Evolutionary conservation across 305 asterid species (phyloP).

Genomic region (Fraxinus velutina): DNA sequence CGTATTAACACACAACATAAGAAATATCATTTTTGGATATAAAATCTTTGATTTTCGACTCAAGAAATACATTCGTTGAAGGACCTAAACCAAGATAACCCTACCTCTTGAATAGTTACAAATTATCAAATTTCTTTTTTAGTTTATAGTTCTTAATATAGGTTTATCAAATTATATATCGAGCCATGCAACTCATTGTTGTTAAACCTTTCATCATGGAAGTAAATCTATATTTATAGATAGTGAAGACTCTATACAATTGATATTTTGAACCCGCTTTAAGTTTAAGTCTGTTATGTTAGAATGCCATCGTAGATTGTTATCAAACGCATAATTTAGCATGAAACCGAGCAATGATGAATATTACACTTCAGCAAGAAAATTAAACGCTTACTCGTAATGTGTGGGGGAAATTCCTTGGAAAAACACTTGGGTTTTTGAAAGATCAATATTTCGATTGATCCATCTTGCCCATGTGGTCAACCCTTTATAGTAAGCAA

Average conservation of each 20-base stretch:
- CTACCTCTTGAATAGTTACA: neutral
- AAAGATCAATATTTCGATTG: conserved; percentile 15
- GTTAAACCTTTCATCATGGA: neutral
- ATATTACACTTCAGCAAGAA: neutral
- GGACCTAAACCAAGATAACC: neutral
- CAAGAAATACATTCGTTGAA: neutral
- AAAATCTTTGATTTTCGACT: neutral
- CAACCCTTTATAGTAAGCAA: conserved; percentile 30
- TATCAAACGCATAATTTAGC: neutral
- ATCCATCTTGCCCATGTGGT: conserved; percentile 34
- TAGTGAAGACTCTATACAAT: neutral
- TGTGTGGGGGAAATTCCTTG: conserved; percentile 34
- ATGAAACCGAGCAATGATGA: neutral
- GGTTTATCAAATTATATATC: neutral
- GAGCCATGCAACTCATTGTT: neutral
- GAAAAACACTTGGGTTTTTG: conserved; percentile 25
- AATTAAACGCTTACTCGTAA: conserved; percentile 12
- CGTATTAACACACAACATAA: neutral
- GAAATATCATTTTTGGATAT: neutral
- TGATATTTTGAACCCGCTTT: neutral
- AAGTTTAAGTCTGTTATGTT: neutral
- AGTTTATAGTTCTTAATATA: neutral
- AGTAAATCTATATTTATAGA: neutral
- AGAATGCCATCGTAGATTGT: neutral
- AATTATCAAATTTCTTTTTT: no score